Evolutionary conservation across 2,329 filamentous ascomycete genomes (phyloP), one percentile per base, ranked within the genome.

Genomic region (Fusarium sp.): DNA sequence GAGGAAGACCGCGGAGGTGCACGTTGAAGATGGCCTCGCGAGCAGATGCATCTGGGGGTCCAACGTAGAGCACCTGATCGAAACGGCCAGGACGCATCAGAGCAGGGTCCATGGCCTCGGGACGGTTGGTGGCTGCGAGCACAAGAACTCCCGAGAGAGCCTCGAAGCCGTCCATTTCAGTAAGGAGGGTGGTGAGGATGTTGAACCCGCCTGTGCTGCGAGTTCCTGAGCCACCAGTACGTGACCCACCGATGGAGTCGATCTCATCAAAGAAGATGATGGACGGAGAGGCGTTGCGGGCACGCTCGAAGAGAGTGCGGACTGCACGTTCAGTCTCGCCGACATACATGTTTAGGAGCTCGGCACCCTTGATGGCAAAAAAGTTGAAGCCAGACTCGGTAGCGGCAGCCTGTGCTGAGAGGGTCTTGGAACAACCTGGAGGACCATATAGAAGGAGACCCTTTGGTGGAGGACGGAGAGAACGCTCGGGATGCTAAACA

Each of bases 191-290:
- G 1, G 95, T 95, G 16, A 98, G 89, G 52, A 97, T 94, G 80
- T 98, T 97, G 57, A 98, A 88, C 1, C 92, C 90, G 25, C 84
- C 83, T 41, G 78, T 79, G 54, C 82, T 81, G 18, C 80, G 77
- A 5, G 80, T 78, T 9, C 72, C 76, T 9, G 77, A 84, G 20
- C 85, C 82, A 7, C 83, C 86, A 16, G 89, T 82, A 23, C 88
- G 84, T 65, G 87, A 85, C 2, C 84, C 92, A 79, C 83, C 93
- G 72, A 98, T 96, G 6, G 94, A 92, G 83, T 98, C 95, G 77
- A 98, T 97, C 82, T 98, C 95, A 81, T 98, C 95, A 76, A 98
- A 98, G 87, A 98, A 98, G 78, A 98, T 95, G 83, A 98, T 96
- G 81, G 94, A 95, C 0, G 96, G 96, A 61, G 92, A 92, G 10